Base-by-base conservation (phyloP, 768 basidiomycete genomes). In the Cystobasidium onofrii region DNA sequence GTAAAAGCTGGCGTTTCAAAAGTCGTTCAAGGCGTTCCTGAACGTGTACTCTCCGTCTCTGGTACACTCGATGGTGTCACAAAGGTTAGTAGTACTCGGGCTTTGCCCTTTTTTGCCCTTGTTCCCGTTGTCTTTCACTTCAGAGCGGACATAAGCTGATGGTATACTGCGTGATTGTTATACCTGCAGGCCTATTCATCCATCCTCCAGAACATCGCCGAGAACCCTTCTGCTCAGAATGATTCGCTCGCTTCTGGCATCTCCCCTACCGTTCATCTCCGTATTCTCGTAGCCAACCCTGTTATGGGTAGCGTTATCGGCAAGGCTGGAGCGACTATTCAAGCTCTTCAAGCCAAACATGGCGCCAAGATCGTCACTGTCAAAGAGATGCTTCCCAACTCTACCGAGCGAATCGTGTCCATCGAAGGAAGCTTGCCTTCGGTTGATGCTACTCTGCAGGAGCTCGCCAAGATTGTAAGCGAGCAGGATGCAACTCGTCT, bases 271-370 rank as follows among this genome's bases (percentile, higher is more conserved):
- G 93, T 93, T 73, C 91, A 93, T 75, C 89, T 99, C 82, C 91
- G 93, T 75, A 92, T 99, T 77, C 86, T 99, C 79, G 93, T 99
- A 84, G 95, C 93, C 55, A 96, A 99, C 84, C 95, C 97, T 83
- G 86, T 99, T 77, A 99, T 99, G 96, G 96, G 96, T 66, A 93
- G 92, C 75, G 90, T 99, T 84, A 97, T 98, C 79, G 96, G 96
- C 78, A 89, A 94, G 76, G 89, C 84, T 67, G 96, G 96, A 78
- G 87, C 91, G 81, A 97, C 96, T 87, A 98, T 99, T 83, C 97
- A 98, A 84, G 90, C 92, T 80, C 98, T 99, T 81, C 96, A 99
- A 81, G 95, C 97, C 82, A 84, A 86, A 60, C 95, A 95, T 44
- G 92, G 93, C 64, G 93, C 92, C 23, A 90, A 96, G 71, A 99